Evolutionary conservation across 2,329 filamentous ascomycete genomes (phyloP), one percentile per base, ranked within the genome.

Genomic region (Xylariaceae sp.): DNA sequence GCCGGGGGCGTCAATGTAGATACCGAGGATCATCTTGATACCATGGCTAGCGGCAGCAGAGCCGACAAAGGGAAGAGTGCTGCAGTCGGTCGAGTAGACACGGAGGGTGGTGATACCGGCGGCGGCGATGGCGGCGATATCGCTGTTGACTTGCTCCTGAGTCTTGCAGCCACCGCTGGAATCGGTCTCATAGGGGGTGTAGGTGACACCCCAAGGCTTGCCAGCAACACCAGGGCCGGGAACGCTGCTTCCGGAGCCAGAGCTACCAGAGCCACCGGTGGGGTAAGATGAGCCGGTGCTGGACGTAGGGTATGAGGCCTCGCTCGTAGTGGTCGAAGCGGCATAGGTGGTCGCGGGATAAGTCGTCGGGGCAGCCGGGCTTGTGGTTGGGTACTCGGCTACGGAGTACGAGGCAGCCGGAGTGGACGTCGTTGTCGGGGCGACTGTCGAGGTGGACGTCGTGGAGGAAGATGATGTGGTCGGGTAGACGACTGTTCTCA

Each of bases 51-150:
- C 68, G 70, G 78, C 83, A 48, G 88, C 86, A 35, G 71, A 68
- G 53, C 88, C 88, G 47, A 96, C 83, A 68, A 80, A 83, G 64
- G 82, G 70, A 50, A 95, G 85, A 44, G 85, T 85, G 69, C 79
- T 76, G 77, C 92, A 97, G 79, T 96, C 91, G 57, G 90, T 91
- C 54, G 85, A 88, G 82, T 97, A 97, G 64, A 93, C 75, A 67
- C 92, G 91, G 65, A 92, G 67, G 40, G 78, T 73, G 53, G 69
- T 69, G 79, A 91, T 89, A 49, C 86, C 86, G 54, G 79, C 78
- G 42, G 58, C 40, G 61, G 82, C 78, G 63, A 92, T 85, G 48
- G 67, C 56, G 32, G 67, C 64, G 55, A 92, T 75, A 55, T 91
- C 85, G 20, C 58, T 44, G 50, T 73, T 63, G 48, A 92, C 80